Percentiles rank a stretch among this genome's conserved stretches.
Conservation (phyloP, 2,329 filamentous ascomycete species). For the Trichoderma guizhouense region DNA sequence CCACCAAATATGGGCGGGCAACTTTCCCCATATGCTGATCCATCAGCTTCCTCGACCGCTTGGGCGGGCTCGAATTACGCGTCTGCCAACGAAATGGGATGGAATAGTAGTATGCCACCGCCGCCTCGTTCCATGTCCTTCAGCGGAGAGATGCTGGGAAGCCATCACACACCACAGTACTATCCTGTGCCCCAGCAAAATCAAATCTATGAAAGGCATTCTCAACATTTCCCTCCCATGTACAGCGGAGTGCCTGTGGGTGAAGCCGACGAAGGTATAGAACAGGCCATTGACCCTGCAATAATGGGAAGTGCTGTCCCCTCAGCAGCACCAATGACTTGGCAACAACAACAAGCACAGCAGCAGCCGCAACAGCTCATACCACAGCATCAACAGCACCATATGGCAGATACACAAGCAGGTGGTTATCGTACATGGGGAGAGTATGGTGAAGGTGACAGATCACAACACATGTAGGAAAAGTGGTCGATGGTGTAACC, state of each 20-base stretch:
- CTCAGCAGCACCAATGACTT: conserved; percentile 39
- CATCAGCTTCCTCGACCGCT: conserved; percentile 37
- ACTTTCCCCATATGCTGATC: conserved; percentile 48
- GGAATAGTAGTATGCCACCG: conserved; percentile 40
- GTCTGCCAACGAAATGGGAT: conserved; percentile 44
- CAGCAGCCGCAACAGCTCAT: conserved; percentile 9
- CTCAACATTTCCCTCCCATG: conserved; percentile 39
- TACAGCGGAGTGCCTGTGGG: conserved; percentile 41
- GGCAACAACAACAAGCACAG: conserved; percentile 37
- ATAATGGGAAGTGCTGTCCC: conserved; percentile 35
- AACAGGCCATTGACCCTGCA: conserved; percentile 19
- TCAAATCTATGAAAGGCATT: conserved; percentile 42
- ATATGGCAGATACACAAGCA: conserved; percentile 36
- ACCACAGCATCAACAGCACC: conserved; percentile 20
- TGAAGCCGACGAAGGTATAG: conserved; percentile 31
- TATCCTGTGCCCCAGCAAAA: conserved; percentile 40
- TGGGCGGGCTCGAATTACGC: conserved; percentile 43
- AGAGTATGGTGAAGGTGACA: not conserved
- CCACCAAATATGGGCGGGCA: conserved; percentile 44
- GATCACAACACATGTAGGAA: conserved; percentile 9
- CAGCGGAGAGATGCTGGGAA: conserved; percentile 39
- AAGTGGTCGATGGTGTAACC: not conserved
- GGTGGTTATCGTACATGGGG: conserved; percentile 23
- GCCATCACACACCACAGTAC: conserved; percentile 38
- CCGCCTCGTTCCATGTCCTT: conserved; percentile 48